phyloP scores from a whole-genome alignment of 2,329 filamentous ascomycete genomes.

The Aspergillus vadensis region DNA sequence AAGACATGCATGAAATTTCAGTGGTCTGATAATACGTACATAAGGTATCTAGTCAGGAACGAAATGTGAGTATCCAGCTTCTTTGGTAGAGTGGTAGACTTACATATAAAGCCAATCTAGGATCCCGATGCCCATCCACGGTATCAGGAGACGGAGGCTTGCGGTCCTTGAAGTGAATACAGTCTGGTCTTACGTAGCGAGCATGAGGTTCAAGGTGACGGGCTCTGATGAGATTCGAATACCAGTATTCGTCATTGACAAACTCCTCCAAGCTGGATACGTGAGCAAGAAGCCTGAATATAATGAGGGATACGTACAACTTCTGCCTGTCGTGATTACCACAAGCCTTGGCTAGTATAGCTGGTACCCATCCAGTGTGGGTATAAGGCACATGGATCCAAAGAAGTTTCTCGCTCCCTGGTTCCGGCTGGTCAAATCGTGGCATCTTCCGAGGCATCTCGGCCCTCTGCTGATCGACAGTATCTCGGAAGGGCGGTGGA shows the following conservation, averaged over 20 bases:
- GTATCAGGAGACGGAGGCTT: constrained; percentile 21
- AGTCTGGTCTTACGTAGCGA: constrained; percentile 41
- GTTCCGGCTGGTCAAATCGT: constrained; percentile 36
- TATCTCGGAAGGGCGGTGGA: constrained; percentile 27
- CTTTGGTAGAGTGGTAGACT: constrained; percentile 8
- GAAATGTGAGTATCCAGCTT: constrained; percentile 5
- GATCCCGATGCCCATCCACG: constrained; percentile 19
- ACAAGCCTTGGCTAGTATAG: constrained; percentile 25
- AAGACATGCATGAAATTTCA: neutral
- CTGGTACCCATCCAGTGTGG: constrained; percentile 26
- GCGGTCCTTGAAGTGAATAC: constrained; percentile 34
- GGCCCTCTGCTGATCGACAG: constrained; percentile 21
- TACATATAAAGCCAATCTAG: constrained; percentile 36
- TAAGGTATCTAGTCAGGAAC: constrained; percentile 28
- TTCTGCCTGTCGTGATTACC: constrained; percentile 29
- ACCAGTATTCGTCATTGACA: constrained; percentile 41
- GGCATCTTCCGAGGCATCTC: constrained; percentile 31
- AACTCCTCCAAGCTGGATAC: constrained; percentile 38
- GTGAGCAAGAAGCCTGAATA: neutral
- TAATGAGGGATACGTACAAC: constrained; percentile 15
- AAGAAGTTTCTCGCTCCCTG: constrained; percentile 36
- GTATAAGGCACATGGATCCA: constrained; percentile 41
- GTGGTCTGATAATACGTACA: constrained; percentile 19
- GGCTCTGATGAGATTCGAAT: constrained; percentile 37
- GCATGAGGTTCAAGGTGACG: constrained; percentile 45